Evolutionary conservation across 305 asterid species (phyloP).

Genomic region (Andrographis paniculata): DNA sequence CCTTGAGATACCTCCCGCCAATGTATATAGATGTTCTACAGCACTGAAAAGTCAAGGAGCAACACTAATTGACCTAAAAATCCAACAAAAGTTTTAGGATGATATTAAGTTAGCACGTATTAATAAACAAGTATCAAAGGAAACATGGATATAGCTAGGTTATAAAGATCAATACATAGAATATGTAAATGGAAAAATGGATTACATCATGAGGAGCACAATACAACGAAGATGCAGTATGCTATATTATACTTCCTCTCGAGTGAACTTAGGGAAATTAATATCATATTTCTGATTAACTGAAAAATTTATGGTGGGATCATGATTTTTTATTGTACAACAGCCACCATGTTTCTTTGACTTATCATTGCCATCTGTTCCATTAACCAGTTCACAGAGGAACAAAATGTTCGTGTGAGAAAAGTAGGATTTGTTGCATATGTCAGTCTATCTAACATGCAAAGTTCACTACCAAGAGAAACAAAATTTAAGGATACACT

Average conservation of each 20-base stretch:
- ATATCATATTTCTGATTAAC: slow-evolving; percentile 23
- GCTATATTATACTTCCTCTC: slow-evolving; percentile 89
- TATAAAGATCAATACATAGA: slow-evolving; percentile 7
- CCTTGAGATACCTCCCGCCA: slow-evolving; percentile 98
- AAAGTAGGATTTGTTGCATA: background rate
- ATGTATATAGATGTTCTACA: slow-evolving; percentile 56
- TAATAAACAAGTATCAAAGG: background rate
- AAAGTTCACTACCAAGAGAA: background rate
- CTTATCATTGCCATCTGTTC: slow-evolving; percentile 37
- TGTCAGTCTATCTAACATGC: too few species aligned
- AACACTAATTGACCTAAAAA: slow-evolving; percentile 52
- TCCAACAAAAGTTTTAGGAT: too few species aligned
- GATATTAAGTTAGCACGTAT: slow-evolving; percentile 10
- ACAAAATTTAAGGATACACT: background rate
- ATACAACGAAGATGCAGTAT: too few species aligned
- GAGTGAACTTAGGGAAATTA: slow-evolving; percentile 24
- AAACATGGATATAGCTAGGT: background rate
- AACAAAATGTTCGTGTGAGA: background rate
- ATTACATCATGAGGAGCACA: too few species aligned
- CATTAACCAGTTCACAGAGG: slow-evolving; percentile 14
- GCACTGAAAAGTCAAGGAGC: slow-evolving; percentile 43
- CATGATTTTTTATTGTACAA: slow-evolving; percentile 28
- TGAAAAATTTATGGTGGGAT: slow-evolving; percentile 17
- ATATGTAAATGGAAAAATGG: background rate
- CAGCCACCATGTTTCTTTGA: slow-evolving; percentile 22